Base-by-base conservation (phyloP, 2,329 filamentous ascomycete species). In the Coniochaeta hoffmannii region DNA sequence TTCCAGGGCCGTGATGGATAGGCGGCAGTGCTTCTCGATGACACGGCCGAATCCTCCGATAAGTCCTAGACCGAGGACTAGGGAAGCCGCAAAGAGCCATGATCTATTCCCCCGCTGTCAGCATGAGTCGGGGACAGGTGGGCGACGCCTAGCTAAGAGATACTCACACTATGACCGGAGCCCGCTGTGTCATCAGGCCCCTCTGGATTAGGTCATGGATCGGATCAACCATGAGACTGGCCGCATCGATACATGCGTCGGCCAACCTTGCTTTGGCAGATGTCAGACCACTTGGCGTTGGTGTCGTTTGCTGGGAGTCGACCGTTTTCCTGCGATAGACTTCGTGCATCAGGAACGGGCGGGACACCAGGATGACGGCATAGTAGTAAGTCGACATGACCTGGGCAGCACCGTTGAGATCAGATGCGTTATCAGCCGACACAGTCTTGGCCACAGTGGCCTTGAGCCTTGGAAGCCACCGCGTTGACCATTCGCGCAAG, bases 281-380 rank as follows among this genome's bases (percentile, higher is more conserved):
- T 5, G 65, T 63, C 55, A 68, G 51, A 19, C 61, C 61, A 30
- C 60, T 56, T 1, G 56, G 60, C 26, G 55, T 57, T 0, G 63
- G 49, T 4, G 60, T 32, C 0, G 61, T 55, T 0, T 66, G 53
- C 24, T 50, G 31, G 14, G 30, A 58, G 4, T 60, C 65, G 10
- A 76, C 74, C 0, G 72, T 70, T 4, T 81, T 59, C 0, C 78
- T 69, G 28, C 71, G 71, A 53, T 72, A 76, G 3, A 81, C 66
- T 62, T 81, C 78, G 51, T 79, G 80, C 77, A 81, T 80, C 7
- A 82, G 68, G 53, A 82, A 82, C 0, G 79, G 79, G 1, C 79
- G 68, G 0, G 79, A 78, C 0, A 81, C 77, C 3, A 82, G 69
- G 69, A 82, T 81, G n/a, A 81, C 79, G 0, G 77, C 76, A 56